Conservation (phyloP, 345 rosid species). For the Mallotus nudiflorus region DNA sequence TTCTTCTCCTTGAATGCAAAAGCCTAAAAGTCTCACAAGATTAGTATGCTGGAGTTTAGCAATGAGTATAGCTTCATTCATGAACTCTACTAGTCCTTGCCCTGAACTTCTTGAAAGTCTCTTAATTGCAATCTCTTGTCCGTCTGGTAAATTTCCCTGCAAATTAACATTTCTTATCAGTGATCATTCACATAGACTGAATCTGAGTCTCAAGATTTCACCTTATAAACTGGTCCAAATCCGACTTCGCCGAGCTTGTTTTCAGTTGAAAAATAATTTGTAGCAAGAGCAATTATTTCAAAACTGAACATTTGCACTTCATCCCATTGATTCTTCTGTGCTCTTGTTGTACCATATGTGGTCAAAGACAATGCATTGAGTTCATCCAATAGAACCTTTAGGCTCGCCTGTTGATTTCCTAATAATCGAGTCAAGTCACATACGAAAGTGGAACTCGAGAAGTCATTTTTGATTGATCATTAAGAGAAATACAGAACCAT, state of each 20-base stretch:
- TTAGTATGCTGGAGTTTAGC: slow-evolving; percentile 22
- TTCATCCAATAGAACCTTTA: too few relatives aligned
- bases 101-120: slow-evolving; percentile 9
- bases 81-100: slow-evolving; percentile 21
- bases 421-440: too few relatives aligned
- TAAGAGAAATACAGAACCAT: too few relatives aligned
- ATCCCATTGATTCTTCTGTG: background rate
- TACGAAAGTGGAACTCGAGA: too few relatives aligned
- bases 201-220: background rate
- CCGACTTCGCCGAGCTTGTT: slow-evolving; percentile 14
- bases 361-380: too few relatives aligned
- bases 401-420: too few relatives aligned
- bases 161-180: too few relatives aligned
- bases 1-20: slow-evolving; percentile 17
- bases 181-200: background rate
- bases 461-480: too few relatives aligned
- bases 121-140: slow-evolving; percentile 21
- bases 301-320: background rate
- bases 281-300: background rate
- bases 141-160: slow-evolving; percentile 5
- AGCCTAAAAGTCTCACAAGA: slow-evolving; percentile 23
- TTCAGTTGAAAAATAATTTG: background rate
- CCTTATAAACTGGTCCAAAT: slow-evolving; percentile 2
- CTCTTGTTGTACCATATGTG: too few relatives aligned
- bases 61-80: slow-evolving; percentile 18